Evolutionary conservation across 2,329 filamentous ascomycete genomes (phyloP).

Genomic region (Phialocephala sp.): DNA sequence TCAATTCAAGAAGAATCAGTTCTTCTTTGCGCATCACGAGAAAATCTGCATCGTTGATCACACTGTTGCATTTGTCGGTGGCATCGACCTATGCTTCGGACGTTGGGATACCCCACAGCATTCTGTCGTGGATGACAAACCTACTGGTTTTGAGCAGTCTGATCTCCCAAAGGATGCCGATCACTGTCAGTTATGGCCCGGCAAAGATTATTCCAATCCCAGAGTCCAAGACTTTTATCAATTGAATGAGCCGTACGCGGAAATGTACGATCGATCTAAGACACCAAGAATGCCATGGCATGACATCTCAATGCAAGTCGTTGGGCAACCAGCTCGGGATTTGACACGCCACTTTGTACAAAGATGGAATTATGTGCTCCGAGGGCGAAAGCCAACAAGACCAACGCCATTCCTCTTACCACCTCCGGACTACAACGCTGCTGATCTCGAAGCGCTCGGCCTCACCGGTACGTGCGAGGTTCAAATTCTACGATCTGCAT

Average conservation of each 20-base stretch:
- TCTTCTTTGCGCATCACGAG: conserved; percentile 99
- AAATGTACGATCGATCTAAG: conserved; percentile 95
- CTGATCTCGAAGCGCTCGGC: conserved; percentile 85
- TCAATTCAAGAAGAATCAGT: conserved; percentile 98
- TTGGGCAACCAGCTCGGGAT: conserved; percentile 93
- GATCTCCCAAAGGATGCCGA: conserved; percentile 85
- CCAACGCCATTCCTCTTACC: conserved; percentile 93
- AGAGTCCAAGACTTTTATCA: conserved; percentile 94
- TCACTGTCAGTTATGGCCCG: conserved; percentile 94
- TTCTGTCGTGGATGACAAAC: conserved; percentile 87
- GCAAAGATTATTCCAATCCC: conserved; percentile 98
- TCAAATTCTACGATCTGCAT: conserved; percentile 90
- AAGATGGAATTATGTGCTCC: conserved; percentile 95
- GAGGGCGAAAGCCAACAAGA: conserved; percentile 89
- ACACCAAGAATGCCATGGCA: conserved; percentile 98
- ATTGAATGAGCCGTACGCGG: conserved; percentile 92
- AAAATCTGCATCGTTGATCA: conserved; percentile 98
- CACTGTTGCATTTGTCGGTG: conserved; percentile 92
- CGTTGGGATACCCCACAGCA: conserved; percentile 98
- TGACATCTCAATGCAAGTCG: conserved; percentile 96
- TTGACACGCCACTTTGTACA: conserved; percentile 96
- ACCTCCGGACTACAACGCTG: conserved; percentile 86
- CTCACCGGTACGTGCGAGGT: conserved; percentile 95
- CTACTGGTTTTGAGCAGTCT: conserved; percentile 87
- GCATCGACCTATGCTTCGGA: conserved; percentile 95